A percentile compares a stretch with the other conserved stretches of the same genome.
These are phyloP conservation scores for Middelhovenomyces tepae DNA, from an alignment of 805 yeast genomes.

Conservation along the genomic window DNA sequence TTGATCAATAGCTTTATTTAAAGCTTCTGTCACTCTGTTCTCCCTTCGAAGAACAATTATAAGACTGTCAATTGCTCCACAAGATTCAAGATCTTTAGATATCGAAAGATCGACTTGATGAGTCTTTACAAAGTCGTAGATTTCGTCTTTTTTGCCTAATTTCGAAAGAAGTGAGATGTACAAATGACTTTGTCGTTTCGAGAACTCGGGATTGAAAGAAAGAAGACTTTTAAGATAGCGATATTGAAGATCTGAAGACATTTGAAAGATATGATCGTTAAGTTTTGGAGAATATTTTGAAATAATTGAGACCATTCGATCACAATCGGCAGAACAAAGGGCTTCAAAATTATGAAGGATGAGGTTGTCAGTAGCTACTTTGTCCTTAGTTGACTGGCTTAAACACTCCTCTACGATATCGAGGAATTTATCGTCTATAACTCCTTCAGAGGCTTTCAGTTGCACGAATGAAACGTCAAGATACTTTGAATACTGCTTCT, in stretches of 20 bases:
- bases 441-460: constrained; percentile 5
- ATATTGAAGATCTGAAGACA: constrained; percentile 20
- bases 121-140: constrained; percentile 21
- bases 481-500: constrained; percentile 44
- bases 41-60: constrained; percentile 19
- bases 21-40: constrained; percentile 21
- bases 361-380: constrained; percentile 22
- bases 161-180: constrained; percentile 16
- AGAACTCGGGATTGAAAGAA: constrained; percentile 9
- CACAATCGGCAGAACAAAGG: constrained; percentile 25
- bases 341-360: constrained; percentile 24
- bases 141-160: constrained; percentile 16
- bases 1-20: constrained; percentile 24
- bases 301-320: constrained; percentile 31
- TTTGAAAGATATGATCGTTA: constrained; percentile 31
- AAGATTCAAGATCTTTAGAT: constrained; percentile 21
- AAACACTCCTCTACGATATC: constrained; percentile 16
- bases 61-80: constrained; percentile 21
- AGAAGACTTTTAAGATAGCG: constrained; percentile 18
- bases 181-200: constrained; percentile 11
- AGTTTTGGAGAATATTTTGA: constrained; percentile 31
- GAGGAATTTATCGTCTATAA: constrained; percentile 1
- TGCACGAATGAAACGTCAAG: constrained; percentile 44
- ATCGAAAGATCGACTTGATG: constrained; percentile 22
- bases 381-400: constrained; percentile 8